Base-by-base conservation (phyloP, 768 basidiomycete genomes). In the Cystobasidium onofrii region DNA sequence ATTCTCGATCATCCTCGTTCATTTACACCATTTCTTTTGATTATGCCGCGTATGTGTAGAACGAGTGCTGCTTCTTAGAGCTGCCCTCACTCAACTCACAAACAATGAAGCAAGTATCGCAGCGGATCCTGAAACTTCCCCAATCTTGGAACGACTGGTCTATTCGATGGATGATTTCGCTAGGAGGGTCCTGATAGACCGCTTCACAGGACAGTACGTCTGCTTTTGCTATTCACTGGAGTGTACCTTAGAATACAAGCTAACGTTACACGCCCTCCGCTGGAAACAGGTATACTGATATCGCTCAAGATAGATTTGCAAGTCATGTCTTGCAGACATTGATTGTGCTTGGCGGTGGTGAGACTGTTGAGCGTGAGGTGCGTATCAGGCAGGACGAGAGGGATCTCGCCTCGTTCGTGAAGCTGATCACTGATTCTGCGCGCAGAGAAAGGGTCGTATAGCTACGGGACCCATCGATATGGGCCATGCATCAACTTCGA, bases 161-260 rank as follows among this genome's bases (percentile, higher is more conserved):
- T 86, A 93, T 79, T 93, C 92, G 1, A 92, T 98, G 90, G 92
- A 96, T 79, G 93, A 97, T 81, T 94, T 93, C 81, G 89, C 90
- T n/a, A 85, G 91, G 64, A 85, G 95, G 69, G 92, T 95, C 6
- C 90, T 98, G 75, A 82, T 91, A 73, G 94, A 96, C 81, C 87
- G 88, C 74, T 82, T 99, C 78, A 85, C 86, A 64, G 93, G 92
- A 80, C 91, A 90, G 90, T 97, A 82, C 86, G 91, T 78, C 36
- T 27, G 31, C 36, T 27, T 63, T 34, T 57, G 31, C 10, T 29
- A n/a, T n/a, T n/a, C n/a, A n/a, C n/a, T n/a, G n/a, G n/a, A n/a
- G n/a, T n/a, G n/a, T n/a, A n/a, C n/a, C n/a, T n/a, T n/a, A n/a
- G n/a, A n/a, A n/a, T n/a, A n/a, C n/a, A n/a, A n/a, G n/a, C n/a